phyloP scores from a whole-genome alignment of 1,284 basidiomycete species.

The Boletellus deceptivus region DNA sequence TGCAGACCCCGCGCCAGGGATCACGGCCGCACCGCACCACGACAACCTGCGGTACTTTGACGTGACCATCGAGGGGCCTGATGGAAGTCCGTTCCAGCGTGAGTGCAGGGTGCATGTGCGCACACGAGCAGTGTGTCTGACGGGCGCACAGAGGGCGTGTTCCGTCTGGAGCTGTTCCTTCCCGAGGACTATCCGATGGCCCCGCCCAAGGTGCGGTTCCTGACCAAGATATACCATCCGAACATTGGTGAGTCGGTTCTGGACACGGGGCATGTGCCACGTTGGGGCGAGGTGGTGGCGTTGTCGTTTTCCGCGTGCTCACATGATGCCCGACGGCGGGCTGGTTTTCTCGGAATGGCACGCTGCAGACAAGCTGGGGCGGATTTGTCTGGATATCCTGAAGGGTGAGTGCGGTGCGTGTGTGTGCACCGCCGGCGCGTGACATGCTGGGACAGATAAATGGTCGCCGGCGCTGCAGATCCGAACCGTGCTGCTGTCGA shows the following conservation, averaged over 20 bases:
- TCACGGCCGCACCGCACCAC: slow-evolving; percentile 90
- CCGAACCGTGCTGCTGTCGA: slow-evolving; percentile 93
- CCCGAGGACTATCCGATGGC: slow-evolving; percentile 99
- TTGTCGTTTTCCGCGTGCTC: slow-evolving; percentile 21
- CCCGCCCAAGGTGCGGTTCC: slow-evolving; percentile 96
- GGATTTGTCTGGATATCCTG: slow-evolving; percentile 97
- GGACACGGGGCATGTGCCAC: slow-evolving; percentile 4
- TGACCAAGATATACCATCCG: slow-evolving; percentile 99
- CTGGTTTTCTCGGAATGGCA: neutral
- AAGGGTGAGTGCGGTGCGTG: slow-evolving; percentile 62
- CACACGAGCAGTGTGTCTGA: slow-evolving; percentile 7
- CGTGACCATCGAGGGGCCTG: slow-evolving; percentile 93
- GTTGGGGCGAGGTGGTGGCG: slow-evolving; percentile 11
- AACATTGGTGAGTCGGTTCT: slow-evolving; percentile 80
- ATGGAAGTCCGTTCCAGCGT: slow-evolving; percentile 94
- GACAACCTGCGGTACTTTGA: slow-evolving; percentile 99
- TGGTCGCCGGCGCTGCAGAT: slow-evolving; percentile 99
- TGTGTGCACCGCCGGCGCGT: neutral
- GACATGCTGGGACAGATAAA: slow-evolving; percentile 64
- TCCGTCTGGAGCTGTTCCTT: slow-evolving; percentile 95
- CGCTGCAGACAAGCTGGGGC: slow-evolving; percentile 86
- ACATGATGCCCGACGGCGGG: slow-evolving; percentile 12
- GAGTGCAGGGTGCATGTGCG: slow-evolving; percentile 33
- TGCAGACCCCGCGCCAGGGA: slow-evolving; percentile 94
- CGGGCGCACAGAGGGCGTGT: slow-evolving; percentile 73